Conservation (phyloP, 495 filamentous ascomycete species). For the Talaromyces thailandensis region DNA sequence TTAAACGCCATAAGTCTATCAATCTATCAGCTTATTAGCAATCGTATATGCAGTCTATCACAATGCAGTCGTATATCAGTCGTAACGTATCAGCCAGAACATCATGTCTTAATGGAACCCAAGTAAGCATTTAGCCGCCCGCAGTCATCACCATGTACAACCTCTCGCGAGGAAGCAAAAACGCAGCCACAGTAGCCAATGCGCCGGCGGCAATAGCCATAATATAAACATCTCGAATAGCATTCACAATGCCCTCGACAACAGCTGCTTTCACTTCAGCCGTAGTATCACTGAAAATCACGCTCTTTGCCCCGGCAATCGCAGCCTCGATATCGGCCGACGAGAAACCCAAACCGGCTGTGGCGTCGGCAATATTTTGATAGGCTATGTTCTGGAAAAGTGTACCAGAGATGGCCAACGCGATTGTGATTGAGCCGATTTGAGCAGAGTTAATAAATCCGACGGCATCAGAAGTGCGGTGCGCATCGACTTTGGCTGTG, state of each 20-base stretch:
- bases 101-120: background rate
- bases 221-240: constrained; percentile 4
- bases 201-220: constrained; percentile 9
- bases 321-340: constrained; percentile 4
- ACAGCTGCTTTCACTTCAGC: background rate
- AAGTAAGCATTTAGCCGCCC: background rate
- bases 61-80: background rate
- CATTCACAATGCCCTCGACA: constrained; percentile 4
- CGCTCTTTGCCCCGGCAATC: constrained; percentile 6
- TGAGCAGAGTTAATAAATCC: constrained; percentile 22
- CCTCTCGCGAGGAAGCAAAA: constrained; percentile 1
- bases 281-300: background rate
- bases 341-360: constrained; percentile 1
- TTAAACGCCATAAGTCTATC: background rate
- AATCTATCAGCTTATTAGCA: background rate
- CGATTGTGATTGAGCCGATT: constrained; percentile 40
- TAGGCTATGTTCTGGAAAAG: constrained; percentile 45
- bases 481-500: constrained; percentile 25
- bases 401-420: constrained; percentile 44
- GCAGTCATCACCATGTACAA: background rate
- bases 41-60: background rate
- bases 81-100: background rate
- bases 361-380: background rate
- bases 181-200: constrained; percentile 1
- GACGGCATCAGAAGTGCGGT: background rate